Percentiles rank a stretch among this genome's conserved stretches.
Evolutionary conservation across 306 rosid genomes (phyloP).

Genomic region (Fagus sylvatica): DNA sequence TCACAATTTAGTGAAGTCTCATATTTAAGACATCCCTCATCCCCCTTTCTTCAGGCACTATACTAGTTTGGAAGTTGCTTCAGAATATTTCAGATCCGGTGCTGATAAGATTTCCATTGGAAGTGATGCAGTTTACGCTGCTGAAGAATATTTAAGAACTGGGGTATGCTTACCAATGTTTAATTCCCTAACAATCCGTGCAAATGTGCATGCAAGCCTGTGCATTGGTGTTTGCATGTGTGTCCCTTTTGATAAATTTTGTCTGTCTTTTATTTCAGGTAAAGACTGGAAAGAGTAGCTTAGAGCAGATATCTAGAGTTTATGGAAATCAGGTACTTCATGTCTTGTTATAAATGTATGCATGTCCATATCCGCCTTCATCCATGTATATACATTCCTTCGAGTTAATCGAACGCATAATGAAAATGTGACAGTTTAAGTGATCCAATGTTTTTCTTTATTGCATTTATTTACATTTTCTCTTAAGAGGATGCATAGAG

Average conservation of each 20-base stretch:
- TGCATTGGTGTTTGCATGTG: neutral
- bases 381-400: neutral
- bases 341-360: constrained; percentile 4
- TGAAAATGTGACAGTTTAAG: neutral
- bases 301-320: constrained; percentile 91
- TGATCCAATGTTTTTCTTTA: neutral
- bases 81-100: constrained; percentile 97
- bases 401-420: neutral
- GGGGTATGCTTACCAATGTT: constrained; percentile 57
- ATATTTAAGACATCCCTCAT: neutral
- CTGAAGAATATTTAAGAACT: constrained; percentile 82
- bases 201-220: constrained; percentile 3
- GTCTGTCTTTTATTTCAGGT: constrained; percentile 47
- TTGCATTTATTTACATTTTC: neutral
- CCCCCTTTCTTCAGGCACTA: constrained; percentile 58
- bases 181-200: constrained; percentile 7
- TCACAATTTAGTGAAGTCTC: neutral
- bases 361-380: neutral
- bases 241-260: constrained; percentile 34
- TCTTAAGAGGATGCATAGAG: neutral
- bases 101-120: constrained; percentile 98
- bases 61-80: constrained; percentile 97
- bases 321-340: constrained; percentile 89
- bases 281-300: constrained; percentile 85
- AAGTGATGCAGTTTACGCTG: constrained; percentile 97